A percentile compares a stretch with the other conserved stretches of the same genome.
Evolutionary conservation across 495 filamentous ascomycete species (phyloP).

Genomic region (Podospora comata): DNA sequence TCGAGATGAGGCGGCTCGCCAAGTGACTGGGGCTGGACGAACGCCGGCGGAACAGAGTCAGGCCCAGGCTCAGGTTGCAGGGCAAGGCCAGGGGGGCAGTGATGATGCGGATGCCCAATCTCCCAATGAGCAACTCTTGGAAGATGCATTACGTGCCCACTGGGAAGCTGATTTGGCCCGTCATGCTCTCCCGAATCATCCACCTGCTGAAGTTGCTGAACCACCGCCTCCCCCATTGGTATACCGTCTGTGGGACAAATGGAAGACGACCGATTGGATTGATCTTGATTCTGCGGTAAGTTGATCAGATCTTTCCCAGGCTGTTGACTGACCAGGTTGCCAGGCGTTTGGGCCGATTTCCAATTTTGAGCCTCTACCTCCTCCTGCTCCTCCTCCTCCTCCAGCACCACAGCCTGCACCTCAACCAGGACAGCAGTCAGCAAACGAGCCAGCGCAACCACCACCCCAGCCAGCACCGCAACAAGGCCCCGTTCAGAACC

Average conservation of each 20-base stretch:
- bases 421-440: neutral
- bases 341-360: slow-evolving; percentile 29
- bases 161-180: slow-evolving; percentile 21
- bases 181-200: neutral
- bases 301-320: neutral
- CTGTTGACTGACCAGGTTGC: neutral
- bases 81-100: neutral
- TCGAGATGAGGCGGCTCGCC: slow-evolving; percentile 17
- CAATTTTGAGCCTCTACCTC: slow-evolving; percentile 14
- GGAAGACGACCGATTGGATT: slow-evolving; percentile 28
- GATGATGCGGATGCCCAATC: slow-evolving; percentile 4
- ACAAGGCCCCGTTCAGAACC: neutral
- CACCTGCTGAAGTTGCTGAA: neutral
- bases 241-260: slow-evolving; percentile 24
- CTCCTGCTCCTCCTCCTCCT: neutral
- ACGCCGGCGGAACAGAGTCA: neutral
- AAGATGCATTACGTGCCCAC: slow-evolving; percentile 26
- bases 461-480: neutral
- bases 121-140: slow-evolving; percentile 19
- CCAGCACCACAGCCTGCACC: slow-evolving; percentile 2
- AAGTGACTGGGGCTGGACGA: slow-evolving; percentile 1
- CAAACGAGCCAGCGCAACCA: neutral
- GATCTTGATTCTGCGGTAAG: slow-evolving; percentile 32
- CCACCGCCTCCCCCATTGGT: neutral
- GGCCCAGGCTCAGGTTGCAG: neutral